These are phyloP conservation scores for Solanum appendiculatum DNA, from an alignment of 257 asterid species.

Conservation along the genomic window DNA sequence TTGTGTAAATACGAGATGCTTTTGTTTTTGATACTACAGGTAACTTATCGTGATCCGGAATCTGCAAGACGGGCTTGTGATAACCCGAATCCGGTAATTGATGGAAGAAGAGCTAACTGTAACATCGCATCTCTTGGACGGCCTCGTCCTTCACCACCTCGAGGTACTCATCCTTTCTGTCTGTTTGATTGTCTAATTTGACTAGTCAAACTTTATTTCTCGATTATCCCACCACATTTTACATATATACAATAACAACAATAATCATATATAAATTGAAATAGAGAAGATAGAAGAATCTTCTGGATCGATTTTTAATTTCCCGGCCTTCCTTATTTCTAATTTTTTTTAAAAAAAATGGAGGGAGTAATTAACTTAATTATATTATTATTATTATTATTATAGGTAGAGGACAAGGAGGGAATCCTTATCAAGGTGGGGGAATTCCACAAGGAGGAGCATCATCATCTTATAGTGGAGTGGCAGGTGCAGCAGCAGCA, in stretches of 20 bases:
- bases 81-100: conserved; percentile 85
- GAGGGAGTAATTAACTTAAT: neutral
- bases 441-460: conserved; percentile 43
- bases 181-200: neutral
- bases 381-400: neutral
- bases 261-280: neutral
- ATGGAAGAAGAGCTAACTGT: conserved; percentile 91
- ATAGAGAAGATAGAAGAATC: neutral
- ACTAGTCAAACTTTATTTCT: neutral
- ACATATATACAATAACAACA: neutral
- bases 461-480: conserved; percentile 40
- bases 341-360: neutral
- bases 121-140: conserved; percentile 91
- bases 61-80: conserved; percentile 74
- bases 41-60: conserved; percentile 84
- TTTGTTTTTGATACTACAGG: conserved; percentile 20
- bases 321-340: no score
- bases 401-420: conserved; percentile 55
- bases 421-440: conserved; percentile 49
- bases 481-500: conserved; percentile 24
- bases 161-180: conserved; percentile 23
- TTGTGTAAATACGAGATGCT: neutral
- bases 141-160: conserved; percentile 81
- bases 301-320: neutral
- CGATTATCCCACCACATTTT: neutral